phyloP scores from a whole-genome alignment of 164 flowering plant genomes.

The Malania oleifera region DNA sequence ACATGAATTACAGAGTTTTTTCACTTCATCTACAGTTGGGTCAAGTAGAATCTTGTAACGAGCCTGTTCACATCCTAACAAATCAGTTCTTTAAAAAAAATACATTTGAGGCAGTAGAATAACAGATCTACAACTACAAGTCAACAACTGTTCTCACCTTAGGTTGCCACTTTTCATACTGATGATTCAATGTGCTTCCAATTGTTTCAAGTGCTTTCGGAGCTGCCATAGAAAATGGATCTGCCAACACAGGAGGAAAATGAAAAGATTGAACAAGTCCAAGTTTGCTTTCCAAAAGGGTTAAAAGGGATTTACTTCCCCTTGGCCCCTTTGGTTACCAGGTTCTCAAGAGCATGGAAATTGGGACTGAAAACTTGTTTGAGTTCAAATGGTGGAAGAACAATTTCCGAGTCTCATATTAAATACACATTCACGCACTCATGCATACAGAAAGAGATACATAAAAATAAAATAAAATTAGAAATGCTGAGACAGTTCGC shows the following conservation, averaged over 20 bases:
- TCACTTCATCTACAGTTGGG: slow-evolving; percentile 92
- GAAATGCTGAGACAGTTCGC: too few relatives aligned
- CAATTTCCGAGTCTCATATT: too few relatives aligned
- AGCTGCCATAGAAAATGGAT: slow-evolving; percentile 92
- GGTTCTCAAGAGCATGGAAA: too few relatives aligned
- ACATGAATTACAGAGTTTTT: slow-evolving; percentile 84
- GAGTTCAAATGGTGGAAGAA: too few relatives aligned
- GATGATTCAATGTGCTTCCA: slow-evolving; percentile 64
- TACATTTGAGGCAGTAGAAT: slow-evolving; percentile 6
- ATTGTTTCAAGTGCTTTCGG: slow-evolving; percentile 88
- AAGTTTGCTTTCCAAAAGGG: neutral
- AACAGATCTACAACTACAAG: neutral
- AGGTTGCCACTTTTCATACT: slow-evolving; percentile 98
- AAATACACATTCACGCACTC: too few relatives aligned
- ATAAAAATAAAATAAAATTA: too few relatives aligned
- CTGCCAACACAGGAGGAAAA: slow-evolving; percentile 27
- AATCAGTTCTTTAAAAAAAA: slow-evolving; percentile 5
- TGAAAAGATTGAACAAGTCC: neutral
- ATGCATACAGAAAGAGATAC: too few relatives aligned
- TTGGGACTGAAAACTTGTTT: too few relatives aligned
- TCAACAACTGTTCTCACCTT: slow-evolving; percentile 41
- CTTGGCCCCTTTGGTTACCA: too few relatives aligned
- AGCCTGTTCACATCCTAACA: slow-evolving; percentile 46
- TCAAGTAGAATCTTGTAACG: slow-evolving; percentile 78
- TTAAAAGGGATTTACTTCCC: too few relatives aligned